These are phyloP conservation scores for Exobasidium rhododendri DNA, from an alignment of 1,284 basidiomycete genomes.

Conservation along the genomic window DNA sequence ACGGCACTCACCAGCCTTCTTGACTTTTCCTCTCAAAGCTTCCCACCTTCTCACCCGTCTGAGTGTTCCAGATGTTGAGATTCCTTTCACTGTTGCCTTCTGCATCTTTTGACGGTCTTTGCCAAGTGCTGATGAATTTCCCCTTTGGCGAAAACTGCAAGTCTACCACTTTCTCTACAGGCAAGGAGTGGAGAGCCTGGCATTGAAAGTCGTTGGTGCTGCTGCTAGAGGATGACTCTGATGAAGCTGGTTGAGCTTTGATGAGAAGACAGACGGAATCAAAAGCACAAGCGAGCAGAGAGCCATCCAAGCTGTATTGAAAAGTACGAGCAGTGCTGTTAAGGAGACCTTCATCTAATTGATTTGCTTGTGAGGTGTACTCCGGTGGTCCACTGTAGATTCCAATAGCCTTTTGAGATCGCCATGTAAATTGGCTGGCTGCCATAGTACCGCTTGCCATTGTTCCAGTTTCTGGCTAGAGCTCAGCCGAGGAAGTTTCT, in stretches of 20 bases:
- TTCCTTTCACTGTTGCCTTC: conserved; percentile 70
- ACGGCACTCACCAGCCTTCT: conserved; percentile 65
- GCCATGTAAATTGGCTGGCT: conserved; percentile 44
- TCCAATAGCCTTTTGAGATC: conserved; percentile 87
- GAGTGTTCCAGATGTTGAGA: conserved; percentile 75
- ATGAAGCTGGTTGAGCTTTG: conserved; percentile 57
- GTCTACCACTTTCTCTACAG: conserved; percentile 71
- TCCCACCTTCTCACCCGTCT: conserved; percentile 74
- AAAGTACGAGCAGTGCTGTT: conserved; percentile 71
- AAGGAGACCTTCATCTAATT: conserved; percentile 64
- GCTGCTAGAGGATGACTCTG: conserved; percentile 22
- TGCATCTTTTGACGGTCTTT: conserved; percentile 69
- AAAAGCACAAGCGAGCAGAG: conserved; percentile 65
- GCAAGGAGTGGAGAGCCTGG: conserved; percentile 28
- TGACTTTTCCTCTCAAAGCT: conserved; percentile 78
- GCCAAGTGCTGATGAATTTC: conserved; percentile 89
- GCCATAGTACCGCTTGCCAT: not conserved
- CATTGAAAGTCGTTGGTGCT: conserved; percentile 3
- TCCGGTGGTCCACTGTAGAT: conserved; percentile 77
- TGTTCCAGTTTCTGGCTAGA: too few species aligned
- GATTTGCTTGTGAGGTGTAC: conserved; percentile 62
- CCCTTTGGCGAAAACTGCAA: conserved; percentile 87
- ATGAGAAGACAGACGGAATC: conserved; percentile 59
- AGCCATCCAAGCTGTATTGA: conserved; percentile 82
- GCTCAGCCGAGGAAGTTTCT: too few species aligned